Conservation (phyloP, 768 basidiomycete genomes). For the Scleroderma citrinum region DNA sequence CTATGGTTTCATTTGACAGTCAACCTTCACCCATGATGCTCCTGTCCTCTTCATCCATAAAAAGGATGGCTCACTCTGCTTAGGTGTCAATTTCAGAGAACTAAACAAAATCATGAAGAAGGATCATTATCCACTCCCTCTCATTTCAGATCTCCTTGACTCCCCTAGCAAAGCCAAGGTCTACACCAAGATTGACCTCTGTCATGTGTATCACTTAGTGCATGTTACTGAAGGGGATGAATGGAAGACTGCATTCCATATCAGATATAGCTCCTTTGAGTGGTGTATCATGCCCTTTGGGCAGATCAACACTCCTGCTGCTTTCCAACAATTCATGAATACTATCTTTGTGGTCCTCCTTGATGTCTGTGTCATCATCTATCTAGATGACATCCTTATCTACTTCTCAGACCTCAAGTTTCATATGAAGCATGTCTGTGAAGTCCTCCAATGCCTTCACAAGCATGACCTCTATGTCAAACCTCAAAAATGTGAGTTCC, state of each 20-base stretch:
- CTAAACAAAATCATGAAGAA: too few relatives aligned
- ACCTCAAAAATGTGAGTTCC: constrained; percentile 13
- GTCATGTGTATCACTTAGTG: constrained; percentile 36
- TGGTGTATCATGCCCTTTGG: constrained; percentile 30
- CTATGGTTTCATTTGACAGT: too few relatives aligned
- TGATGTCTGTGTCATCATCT: constrained; percentile 29
- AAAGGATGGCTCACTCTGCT: too few relatives aligned
- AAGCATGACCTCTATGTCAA: constrained; percentile 17
- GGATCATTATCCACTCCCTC: too few relatives aligned
- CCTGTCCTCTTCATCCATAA: too few relatives aligned
- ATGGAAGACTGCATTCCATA: constrained; percentile 37
- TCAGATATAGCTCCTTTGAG: constrained; percentile 30
- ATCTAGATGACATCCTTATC: constrained; percentile 36
- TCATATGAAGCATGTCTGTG: constrained; percentile 6
- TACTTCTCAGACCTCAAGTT: neutral
- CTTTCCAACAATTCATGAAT: constrained; percentile 26
- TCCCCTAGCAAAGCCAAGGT: neutral
- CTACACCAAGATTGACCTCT: constrained; percentile 35
- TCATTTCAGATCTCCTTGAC: neutral
- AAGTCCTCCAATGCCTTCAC: constrained; percentile 20
- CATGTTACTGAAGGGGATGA: constrained; percentile 31
- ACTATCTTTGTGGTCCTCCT: constrained; percentile 10
- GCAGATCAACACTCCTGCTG: constrained; percentile 29
- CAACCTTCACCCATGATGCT: too few relatives aligned
- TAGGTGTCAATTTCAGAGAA: too few relatives aligned